Percentiles rank a stretch among this genome's conserved stretches.
These are phyloP conservation scores for Eucalyptus tenuipes DNA, from an alignment of 345 rosid genomes.

Conservation along the genomic window DNA sequence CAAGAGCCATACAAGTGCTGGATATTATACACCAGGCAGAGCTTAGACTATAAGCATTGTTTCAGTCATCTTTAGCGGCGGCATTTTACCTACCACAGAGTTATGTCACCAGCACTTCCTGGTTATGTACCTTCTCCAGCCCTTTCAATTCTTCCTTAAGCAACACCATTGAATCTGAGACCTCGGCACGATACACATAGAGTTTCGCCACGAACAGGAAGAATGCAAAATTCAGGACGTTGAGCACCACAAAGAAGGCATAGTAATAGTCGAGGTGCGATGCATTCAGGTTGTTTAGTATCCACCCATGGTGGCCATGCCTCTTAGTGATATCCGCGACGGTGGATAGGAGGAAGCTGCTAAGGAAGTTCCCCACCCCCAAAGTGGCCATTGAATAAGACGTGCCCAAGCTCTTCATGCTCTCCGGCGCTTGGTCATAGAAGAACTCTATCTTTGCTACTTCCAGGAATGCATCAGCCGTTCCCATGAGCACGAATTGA, in stretches of 20 bases:
- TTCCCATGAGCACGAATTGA: slow-evolving; percentile 69
- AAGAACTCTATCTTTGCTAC: slow-evolving; percentile 81
- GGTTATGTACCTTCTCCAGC: background rate
- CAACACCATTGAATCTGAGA: slow-evolving; percentile 42
- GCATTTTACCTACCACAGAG: background rate
- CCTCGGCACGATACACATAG: slow-evolving; percentile 64
- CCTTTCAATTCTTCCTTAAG: slow-evolving; percentile 35
- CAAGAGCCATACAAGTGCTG: background rate
- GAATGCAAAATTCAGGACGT: slow-evolving; percentile 40
- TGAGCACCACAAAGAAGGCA: slow-evolving; percentile 51
- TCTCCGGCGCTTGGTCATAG: slow-evolving; percentile 88
- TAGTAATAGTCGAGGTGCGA: slow-evolving; percentile 72
- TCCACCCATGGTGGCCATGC: slow-evolving; percentile 59
- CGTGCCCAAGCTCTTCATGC: slow-evolving; percentile 46
- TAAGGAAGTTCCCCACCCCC: slow-evolving; percentile 37
- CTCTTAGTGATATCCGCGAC: slow-evolving; percentile 25
- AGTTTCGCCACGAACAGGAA: slow-evolving; percentile 42
- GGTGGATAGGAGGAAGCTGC: slow-evolving; percentile 20
- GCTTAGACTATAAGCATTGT: background rate
- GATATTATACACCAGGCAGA: background rate
- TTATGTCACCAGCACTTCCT: background rate
- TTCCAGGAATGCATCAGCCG: slow-evolving; percentile 63
- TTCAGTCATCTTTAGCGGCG: background rate
- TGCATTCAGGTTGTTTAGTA: slow-evolving; percentile 59
- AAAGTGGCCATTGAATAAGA: slow-evolving; percentile 40